Base-by-base conservation (phyloP, 495 filamentous ascomycete genomes). In the Penicillium egyptiacum region DNA sequence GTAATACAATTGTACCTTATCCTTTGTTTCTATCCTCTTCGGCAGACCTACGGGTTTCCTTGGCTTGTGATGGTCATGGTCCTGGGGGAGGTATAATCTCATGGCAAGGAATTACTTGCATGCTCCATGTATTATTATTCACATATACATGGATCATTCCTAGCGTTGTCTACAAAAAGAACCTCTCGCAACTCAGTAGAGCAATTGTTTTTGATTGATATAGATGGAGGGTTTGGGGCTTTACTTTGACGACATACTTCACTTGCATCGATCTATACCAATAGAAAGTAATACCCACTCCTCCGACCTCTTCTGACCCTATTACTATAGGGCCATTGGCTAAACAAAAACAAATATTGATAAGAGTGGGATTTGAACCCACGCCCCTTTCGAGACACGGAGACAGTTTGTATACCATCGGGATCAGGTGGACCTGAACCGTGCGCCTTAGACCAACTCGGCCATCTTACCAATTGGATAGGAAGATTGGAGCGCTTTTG, bases 1-100 rank as follows among this genome's bases (percentile, higher is more conserved):
- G 74, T 77, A 77, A 77, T 77, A 73, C 74, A 77, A 75, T 72
- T 77, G 70, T 77, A 75, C 61, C 72, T 72, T 76, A 73, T 63
- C 42, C 41, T 55, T 47, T 46, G 43, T 17, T 37, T 37, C 19
- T 2, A 16, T 43, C 44, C 5, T 46, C 26, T 45, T 37, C 14
- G 19, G 28, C 37, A 26, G 52, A 45, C 2, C 5, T 14, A 22
- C 26, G 20, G 41, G 4, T 47, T 19, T 28, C 31, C 23, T 47
- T 55, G 0, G 35, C 40, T 31, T 14, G 20, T 37, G 26, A 23
- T 19, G 10, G n/a, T 7, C 26, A 31, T 33, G 28, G 17, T 31
- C 1, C 3, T 31, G 23, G 26, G 4, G 10, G 35, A 39, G 41
- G 11, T 23, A 23, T 10, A 41, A 41, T 19, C 4, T 20, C 3